Percentiles rank a stretch among this genome's conserved stretches.
Evolutionary conservation across 2,329 filamentous ascomycete genomes (phyloP).

Genomic region (Colletotrichum euphorbiae): DNA sequence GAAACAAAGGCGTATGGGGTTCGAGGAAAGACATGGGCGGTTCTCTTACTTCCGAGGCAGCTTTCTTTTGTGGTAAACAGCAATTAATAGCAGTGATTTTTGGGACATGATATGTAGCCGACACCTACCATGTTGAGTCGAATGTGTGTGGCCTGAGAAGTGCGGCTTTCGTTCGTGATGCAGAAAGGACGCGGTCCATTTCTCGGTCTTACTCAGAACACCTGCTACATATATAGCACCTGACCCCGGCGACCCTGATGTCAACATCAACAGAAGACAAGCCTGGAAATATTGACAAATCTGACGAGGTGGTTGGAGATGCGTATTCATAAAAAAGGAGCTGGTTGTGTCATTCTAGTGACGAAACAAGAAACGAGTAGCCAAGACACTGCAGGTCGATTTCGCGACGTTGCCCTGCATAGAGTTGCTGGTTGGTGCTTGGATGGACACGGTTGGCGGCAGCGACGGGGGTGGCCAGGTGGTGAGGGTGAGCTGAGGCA

Average conservation of each 20-base stretch:
- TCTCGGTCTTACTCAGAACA: conserved; percentile 19
- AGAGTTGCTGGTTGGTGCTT: neutral
- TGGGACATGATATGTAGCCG: neutral
- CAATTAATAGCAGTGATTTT: conserved; percentile 1
- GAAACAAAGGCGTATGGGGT: conserved; percentile 31
- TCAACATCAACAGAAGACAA: no score
- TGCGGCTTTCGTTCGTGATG: neutral
- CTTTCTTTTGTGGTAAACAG: conserved; percentile 19
- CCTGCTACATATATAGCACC: neutral
- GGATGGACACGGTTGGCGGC: neutral
- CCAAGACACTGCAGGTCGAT: conserved; percentile 6
- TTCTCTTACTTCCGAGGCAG: neutral
- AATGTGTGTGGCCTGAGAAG: conserved; percentile 17
- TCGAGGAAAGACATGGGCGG: neutral
- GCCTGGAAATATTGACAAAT: neutral
- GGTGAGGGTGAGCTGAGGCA: conserved; percentile 20
- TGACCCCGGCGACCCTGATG: neutral
- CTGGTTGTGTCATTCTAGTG: conserved; percentile 8
- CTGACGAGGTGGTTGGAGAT: neutral
- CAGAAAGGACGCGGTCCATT: conserved; percentile 13
- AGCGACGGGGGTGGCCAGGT: conserved; percentile 1
- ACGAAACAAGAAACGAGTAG: conserved; percentile 25
- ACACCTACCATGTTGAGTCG: neutral
- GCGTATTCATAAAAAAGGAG: neutral
- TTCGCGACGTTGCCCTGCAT: conserved; percentile 8